phyloP scores from a whole-genome alignment of 78 protist genomes.

The Dictyostelium capitatum region DNA sequence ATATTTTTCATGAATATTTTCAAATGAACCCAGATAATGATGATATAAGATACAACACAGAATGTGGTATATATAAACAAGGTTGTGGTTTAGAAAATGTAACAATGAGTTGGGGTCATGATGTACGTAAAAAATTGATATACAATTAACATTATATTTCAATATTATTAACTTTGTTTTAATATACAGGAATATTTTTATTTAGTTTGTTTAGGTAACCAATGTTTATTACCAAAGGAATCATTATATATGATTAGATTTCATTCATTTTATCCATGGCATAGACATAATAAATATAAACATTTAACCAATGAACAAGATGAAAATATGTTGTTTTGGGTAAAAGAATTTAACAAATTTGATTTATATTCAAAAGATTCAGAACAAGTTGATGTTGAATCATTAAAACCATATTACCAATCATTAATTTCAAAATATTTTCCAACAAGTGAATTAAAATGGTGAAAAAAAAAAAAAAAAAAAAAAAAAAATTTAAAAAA shows the following conservation, averaged over 20 bases:
- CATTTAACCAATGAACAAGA: slow-evolving; percentile 78
- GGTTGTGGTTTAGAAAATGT: slow-evolving; percentile 89
- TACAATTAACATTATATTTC: too few species aligned
- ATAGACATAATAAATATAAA: slow-evolving; percentile 82
- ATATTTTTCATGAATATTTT: slow-evolving; percentile 84
- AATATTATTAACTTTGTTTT: too few species aligned
- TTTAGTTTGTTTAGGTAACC: slow-evolving; percentile 64
- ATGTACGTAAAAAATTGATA: slow-evolving; percentile 45
- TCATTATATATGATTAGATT: slow-evolving; percentile 90
- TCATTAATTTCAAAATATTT: slow-evolving; percentile 86
- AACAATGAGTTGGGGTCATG: slow-evolving; percentile 95
- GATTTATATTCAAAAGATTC: slow-evolving; percentile 93
- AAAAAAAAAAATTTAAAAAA: background rate
- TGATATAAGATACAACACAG: slow-evolving; percentile 66
- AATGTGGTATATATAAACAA: slow-evolving; percentile 85
- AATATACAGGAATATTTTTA: slow-evolving; percentile 82
- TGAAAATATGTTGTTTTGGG: slow-evolving; percentile 88
- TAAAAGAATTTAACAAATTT: slow-evolving; percentile 86
- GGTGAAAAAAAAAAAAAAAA: slow-evolving; percentile 25
- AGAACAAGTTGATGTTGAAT: slow-evolving; percentile 73
- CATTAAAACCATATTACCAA: slow-evolving; percentile 86
- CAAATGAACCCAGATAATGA: slow-evolving; percentile 79
- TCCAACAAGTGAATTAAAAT: slow-evolving; percentile 35
- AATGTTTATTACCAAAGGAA: slow-evolving; percentile 85
- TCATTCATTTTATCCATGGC: slow-evolving; percentile 96